phyloP scores from a whole-genome alignment of 305 asterid species.

The Fraxinus sp. region DNA sequence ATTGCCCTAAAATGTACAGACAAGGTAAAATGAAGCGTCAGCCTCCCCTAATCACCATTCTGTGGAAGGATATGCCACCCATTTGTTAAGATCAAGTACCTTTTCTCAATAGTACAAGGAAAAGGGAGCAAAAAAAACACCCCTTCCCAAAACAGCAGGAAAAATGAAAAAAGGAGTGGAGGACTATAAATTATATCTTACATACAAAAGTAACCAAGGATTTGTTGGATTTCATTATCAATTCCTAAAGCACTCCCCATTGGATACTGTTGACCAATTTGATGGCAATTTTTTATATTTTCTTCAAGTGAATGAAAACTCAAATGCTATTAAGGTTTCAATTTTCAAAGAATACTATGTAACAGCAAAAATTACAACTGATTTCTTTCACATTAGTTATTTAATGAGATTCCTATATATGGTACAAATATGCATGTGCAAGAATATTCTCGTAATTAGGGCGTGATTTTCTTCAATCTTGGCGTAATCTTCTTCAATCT shows the following conservation, averaged over 20 bases:
- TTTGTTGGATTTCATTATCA: not conserved
- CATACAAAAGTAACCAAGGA: not conserved
- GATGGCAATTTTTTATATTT: not conserved
- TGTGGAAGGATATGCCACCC: not conserved
- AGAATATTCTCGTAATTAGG: no score
- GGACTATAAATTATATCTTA: not conserved
- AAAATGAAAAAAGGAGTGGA: not conserved
- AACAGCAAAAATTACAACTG: not conserved
- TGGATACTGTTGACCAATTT: not conserved
- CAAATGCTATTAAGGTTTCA: not conserved
- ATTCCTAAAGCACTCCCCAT: not conserved
- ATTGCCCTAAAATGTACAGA: not conserved
- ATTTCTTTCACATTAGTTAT: not conserved
- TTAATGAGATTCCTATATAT: not conserved
- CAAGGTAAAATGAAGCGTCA: not conserved
- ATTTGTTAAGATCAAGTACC: not conserved
- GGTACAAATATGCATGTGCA: no score
- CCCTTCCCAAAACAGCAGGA: not conserved
- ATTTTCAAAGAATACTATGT: not conserved
- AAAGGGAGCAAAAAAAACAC: not conserved
- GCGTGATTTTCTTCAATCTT: no score
- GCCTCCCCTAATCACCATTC: not conserved
- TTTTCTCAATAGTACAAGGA: not conserved
- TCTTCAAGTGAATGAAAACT: not conserved
- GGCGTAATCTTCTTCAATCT: no score